Base-by-base conservation (phyloP, 345 rosid species). In the Leavenworthia alabamica region DNA sequence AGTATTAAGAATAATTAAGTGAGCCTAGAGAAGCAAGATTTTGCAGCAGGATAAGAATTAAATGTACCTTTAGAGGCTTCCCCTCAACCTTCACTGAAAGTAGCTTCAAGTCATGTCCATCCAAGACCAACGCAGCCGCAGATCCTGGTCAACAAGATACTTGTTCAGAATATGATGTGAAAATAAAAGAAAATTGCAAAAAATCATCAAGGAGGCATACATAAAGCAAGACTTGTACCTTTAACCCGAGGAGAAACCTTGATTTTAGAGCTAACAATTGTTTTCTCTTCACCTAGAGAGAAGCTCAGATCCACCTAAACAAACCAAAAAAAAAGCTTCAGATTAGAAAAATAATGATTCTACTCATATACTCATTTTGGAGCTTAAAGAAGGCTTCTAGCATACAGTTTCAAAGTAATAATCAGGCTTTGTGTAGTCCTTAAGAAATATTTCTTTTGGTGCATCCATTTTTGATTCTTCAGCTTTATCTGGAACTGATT, bases 361-460 rank as follows among this genome's bases (percentile, higher is more conserved):
- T 9, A 64, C 0, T 12, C 47, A 22, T 47, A 46, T 0, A 4
- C 43, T 49, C 42, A 42, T 13, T 48, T 43, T 26, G 47, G 12
- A 45, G 23, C 40, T 28, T 10, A 24, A 45, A 15, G 23, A 58
- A 29, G 8, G 61, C 26, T n/a, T n/a, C n/a, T 29, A 64, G 14
- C 47, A 64, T 80, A 90, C 99, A 66, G 82, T 70, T 48, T 86
- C 96, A 66, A 94, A 94, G 73, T 86, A 94, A 76, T 86, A 88
- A 72, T 90, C 89, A 59, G 99, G 99, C 62, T 79, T 79, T 46
- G 83, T 84, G 77, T 94, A 90, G 72, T 90, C 89, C 87, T 94
- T 94, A 76, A 90, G 71, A 76, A 90, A 94, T 27, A 94, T 83
- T 75, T 90, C 97, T 71, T 88, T 90, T 3, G 89, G 97, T 24